Conservation (phyloP, 2,329 filamentous ascomycete genomes). For the Penicillium sp. region DNA sequence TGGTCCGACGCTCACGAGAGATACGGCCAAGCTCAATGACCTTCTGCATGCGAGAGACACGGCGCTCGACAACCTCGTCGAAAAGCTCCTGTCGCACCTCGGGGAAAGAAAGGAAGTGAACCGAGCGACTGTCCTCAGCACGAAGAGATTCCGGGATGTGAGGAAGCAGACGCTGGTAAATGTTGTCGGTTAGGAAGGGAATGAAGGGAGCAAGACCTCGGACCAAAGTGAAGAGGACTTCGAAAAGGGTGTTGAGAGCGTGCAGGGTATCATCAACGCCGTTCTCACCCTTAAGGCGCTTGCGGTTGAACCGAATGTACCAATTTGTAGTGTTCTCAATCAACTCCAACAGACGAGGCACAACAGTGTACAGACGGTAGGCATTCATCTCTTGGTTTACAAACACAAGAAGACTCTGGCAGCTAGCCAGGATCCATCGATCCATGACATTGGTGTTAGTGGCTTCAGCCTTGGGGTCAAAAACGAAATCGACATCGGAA, state of each 20-base stretch:
- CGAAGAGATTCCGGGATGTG: slow-evolving; percentile 75
- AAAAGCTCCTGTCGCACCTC: slow-evolving; percentile 88
- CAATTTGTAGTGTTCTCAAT: slow-evolving; percentile 98
- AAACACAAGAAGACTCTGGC: slow-evolving; percentile 87
- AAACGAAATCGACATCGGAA: slow-evolving; percentile 74
- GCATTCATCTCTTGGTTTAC: slow-evolving; percentile 89
- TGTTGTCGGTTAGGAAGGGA: slow-evolving; percentile 92
- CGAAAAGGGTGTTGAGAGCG: slow-evolving; percentile 91
- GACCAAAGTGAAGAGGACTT: slow-evolving; percentile 87
- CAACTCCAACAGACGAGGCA: slow-evolving; percentile 77
- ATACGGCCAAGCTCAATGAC: slow-evolving; percentile 91
- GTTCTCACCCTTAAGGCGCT: slow-evolving; percentile 86
- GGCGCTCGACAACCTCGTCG: slow-evolving; percentile 81
- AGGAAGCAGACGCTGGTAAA: slow-evolving; percentile 81
- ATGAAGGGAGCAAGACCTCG: slow-evolving; percentile 91
- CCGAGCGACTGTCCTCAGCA: slow-evolving; percentile 76
- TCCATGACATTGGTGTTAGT: slow-evolving; percentile 93
- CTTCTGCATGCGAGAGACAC: slow-evolving; percentile 88
- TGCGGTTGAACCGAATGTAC: slow-evolving; percentile 96
- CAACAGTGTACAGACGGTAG: slow-evolving; percentile 87
- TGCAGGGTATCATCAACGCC: slow-evolving; percentile 84
- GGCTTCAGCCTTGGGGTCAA: slow-evolving; percentile 74
- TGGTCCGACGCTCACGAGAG: slow-evolving; percentile 79
- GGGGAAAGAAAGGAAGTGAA: slow-evolving; percentile 92
- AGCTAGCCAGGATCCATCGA: slow-evolving; percentile 90